These are phyloP conservation scores for Silene latifolia DNA, from an alignment of 148 eudicot genomes.

Conservation along the genomic window DNA sequence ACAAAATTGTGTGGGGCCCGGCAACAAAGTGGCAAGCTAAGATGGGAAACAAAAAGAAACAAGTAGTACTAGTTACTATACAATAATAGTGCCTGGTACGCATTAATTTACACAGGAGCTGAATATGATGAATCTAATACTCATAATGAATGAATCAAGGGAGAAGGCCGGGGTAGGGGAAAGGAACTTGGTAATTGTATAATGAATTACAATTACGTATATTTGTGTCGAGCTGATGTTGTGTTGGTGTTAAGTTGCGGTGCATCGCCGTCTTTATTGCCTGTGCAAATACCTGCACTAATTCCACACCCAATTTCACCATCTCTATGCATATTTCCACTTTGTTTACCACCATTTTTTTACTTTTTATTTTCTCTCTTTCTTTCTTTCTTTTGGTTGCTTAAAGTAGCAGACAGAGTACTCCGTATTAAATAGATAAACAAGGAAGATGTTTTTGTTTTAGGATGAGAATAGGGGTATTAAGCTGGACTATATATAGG, in stretches of 20 bases:
- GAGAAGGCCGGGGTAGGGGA: constrained; percentile 26
- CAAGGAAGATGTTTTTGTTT: background rate
- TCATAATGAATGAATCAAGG: background rate
- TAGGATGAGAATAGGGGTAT: background rate
- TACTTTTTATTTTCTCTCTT: background rate
- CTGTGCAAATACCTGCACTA: constrained; percentile 30
- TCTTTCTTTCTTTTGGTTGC: background rate
- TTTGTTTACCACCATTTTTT: constrained; percentile 18
- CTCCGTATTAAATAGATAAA: too few species aligned
- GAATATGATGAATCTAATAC: too few species aligned
- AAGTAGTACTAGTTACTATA: too few species aligned
- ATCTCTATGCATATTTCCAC: constrained; percentile 36
- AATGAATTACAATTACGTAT: background rate
- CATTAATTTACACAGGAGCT: too few species aligned
- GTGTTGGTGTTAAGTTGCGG: background rate
- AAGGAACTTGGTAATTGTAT: constrained; percentile 26
- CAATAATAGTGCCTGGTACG: too few species aligned
- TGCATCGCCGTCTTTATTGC: constrained; percentile 27
- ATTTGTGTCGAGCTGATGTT: background rate
- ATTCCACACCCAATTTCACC: constrained; percentile 32
- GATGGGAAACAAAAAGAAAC: too few species aligned
- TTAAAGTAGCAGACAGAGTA: too few species aligned
- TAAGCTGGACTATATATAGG: background rate
- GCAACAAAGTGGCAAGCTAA: too few species aligned
- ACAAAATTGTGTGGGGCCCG: background rate